Base-by-base conservation (phyloP, 169 alveolate species). In the Perkinsus olseni region DNA sequence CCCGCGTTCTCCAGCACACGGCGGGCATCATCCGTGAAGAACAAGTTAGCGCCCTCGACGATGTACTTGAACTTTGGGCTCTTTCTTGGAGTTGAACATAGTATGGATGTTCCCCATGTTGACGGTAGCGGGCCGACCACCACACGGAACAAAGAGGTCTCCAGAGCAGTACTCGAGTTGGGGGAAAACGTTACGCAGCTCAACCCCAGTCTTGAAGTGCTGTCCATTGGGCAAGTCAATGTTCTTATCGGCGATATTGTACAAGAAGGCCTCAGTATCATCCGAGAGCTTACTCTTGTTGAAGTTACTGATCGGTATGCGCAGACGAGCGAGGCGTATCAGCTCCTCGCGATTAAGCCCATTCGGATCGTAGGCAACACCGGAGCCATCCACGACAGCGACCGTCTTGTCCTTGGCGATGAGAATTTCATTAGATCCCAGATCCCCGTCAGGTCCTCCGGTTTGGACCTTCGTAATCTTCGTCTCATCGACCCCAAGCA, bases 381-480 rank as follows among this genome's bases (percentile, higher is more conserved):
- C 98, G 34, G 97, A 94, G 74, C 97, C 97, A 93, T 97, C 98
- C 40, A 97, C 96, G 38, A 97, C 95, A n/a, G 98, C 95, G 38
- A 95, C 92, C 28, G 97, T 97, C 93, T 95, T 96, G 39, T 97
- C 96, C 92, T 96, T 96, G 28, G 97, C 96, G 38, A 94, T 94
- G 91, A 96, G 95, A 74, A 97, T 94, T 38, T 97, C 98, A 93
- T 97, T 97, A 93, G 97, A 94, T 34, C 98, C 98, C 91, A 97
- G 92, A 92, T 97, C 98, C 0, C 98, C 98, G 94, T 97, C 98
- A 0, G 98, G 98, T 8, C 98, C 98, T 0, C 98, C 98, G 0
- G 97, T 96, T 50, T 96, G 95, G 45, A 97, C 96, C 90, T 97
- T 94, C 24, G 97, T 96, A 92, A 97, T 97, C 37, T 93, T 91